Evolutionary conservation across 805 yeast species (phyloP).

Genomic region (Millerozyma miso): DNA sequence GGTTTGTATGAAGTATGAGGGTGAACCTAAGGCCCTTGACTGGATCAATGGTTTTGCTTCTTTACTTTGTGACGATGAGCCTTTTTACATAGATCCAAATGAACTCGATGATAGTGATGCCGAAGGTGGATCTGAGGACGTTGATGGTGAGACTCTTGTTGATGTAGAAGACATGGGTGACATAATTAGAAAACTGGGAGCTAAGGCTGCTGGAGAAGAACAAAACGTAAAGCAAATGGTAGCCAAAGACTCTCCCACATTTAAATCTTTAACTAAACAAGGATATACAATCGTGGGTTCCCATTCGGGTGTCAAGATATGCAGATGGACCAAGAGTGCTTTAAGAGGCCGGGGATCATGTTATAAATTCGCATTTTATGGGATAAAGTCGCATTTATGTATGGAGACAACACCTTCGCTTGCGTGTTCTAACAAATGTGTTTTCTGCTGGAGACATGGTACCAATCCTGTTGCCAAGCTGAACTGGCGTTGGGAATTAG

Average conservation of each 20-base stretch:
- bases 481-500: conserved; percentile 92
- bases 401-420: conserved; percentile 95
- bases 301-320: conserved; percentile 91
- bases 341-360: conserved; percentile 92
- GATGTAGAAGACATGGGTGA: conserved; percentile 90
- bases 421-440: conserved; percentile 93
- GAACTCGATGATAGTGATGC: conserved; percentile 52
- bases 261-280: conserved; percentile 81
- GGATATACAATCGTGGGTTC: conserved; percentile 92
- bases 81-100: conserved; percentile 54
- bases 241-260: conserved; percentile 84
- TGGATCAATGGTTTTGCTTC: conserved; percentile 63
- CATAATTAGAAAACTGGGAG: conserved; percentile 40
- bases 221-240: conserved; percentile 70
- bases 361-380: conserved; percentile 88
- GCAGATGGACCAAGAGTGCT: conserved; percentile 96
- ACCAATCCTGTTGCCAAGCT: conserved; percentile 94
- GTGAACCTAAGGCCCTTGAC: conserved; percentile 54
- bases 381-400: conserved; percentile 84
- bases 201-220: conserved; percentile 8
- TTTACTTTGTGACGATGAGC: conserved; percentile 67
- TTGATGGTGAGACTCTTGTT: conserved; percentile 45
- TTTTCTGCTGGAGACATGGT: conserved; percentile 97
- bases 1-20: conserved; percentile 72
- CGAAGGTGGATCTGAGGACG: conserved; percentile 35